Conservation (phyloP, 1,284 basidiomycete genomes). For the Melampsora larici-populina region DNA sequence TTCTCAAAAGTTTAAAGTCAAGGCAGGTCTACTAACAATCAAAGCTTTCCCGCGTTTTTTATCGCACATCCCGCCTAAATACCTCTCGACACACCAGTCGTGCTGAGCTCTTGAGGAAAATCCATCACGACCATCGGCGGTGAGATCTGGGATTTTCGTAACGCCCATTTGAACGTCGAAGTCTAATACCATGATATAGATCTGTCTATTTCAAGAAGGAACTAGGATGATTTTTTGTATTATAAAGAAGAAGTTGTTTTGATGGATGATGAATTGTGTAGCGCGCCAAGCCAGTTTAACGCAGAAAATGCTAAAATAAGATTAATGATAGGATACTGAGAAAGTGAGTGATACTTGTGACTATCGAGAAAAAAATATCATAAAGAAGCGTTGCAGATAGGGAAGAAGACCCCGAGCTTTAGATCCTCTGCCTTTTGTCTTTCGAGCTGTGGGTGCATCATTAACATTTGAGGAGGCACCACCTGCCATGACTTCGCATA, state of each 20-base stretch:
- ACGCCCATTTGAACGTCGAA: constrained; percentile 33
- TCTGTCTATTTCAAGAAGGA: neutral
- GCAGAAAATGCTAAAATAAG: neutral
- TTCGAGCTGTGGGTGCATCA: too few relatives aligned
- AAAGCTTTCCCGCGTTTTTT: constrained; percentile 43
- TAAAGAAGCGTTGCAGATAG: neutral
- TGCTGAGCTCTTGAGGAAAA: constrained; percentile 40
- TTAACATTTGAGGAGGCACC: too few relatives aligned
- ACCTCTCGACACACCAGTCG: constrained; percentile 41
- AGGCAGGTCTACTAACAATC: constrained; percentile 26
- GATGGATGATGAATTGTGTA: neutral
- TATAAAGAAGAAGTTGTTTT: neutral
- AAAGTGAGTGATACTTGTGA: neutral
- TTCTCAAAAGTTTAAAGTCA: neutral
- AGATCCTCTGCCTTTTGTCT: neutral
- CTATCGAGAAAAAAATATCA: constrained; percentile 1
- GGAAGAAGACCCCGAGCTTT: neutral
- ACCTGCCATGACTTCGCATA: too few relatives aligned
- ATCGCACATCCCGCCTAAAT: constrained; percentile 41
- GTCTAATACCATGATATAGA: constrained; percentile 32
- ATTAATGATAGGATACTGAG: neutral
- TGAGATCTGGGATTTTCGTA: constrained; percentile 33
- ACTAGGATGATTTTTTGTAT: neutral
- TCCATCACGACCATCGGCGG: constrained; percentile 40
- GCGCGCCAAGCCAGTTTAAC: constrained; percentile 3